A percentile compares a stretch with the other conserved stretches of the same genome.
These are phyloP conservation scores for Plasmodium berghei DNA, from an alignment of 169 alveolate species.

Conservation along the genomic window DNA sequence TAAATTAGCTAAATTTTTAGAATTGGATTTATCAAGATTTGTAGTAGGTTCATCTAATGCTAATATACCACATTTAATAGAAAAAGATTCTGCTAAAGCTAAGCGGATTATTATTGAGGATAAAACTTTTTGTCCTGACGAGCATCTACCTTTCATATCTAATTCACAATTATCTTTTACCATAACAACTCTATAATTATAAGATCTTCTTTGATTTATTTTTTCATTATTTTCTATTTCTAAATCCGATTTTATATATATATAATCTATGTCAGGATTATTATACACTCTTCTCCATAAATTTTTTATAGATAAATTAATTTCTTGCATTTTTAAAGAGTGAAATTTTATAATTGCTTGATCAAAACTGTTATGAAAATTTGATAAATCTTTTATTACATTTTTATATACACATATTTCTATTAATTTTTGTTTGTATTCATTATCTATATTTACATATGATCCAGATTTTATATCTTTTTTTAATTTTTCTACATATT, in stretches of 20 bases:
- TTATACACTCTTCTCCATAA: conserved; percentile 97
- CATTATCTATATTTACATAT: conserved; percentile 61
- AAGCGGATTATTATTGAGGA: conserved; percentile 97
- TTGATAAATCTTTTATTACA: conserved; percentile 48
- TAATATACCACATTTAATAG: conserved; percentile 97
- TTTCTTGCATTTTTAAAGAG: conserved; percentile 94
- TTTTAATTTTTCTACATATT: conserved; percentile 70
- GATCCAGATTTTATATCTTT: conserved; percentile 75
- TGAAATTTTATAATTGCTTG: conserved; percentile 81
- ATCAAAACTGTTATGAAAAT: conserved; percentile 78
- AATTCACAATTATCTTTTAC: conserved; percentile 88
- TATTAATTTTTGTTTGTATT: conserved; percentile 56
- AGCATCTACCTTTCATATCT: conserved; percentile 97
- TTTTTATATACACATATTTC: conserved; percentile 71
- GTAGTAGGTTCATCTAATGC: conserved; percentile 99
- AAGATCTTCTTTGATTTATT: conserved; percentile 78
- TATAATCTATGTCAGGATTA: conserved; percentile 95
- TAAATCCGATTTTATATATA: conserved; percentile 72
- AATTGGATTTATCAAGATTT: conserved; percentile 95
- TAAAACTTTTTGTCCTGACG: conserved; percentile 98
- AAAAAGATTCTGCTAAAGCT: conserved; percentile 99
- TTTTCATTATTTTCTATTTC: conserved; percentile 33
- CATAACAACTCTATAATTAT: conserved; percentile 90
- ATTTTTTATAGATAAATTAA: conserved; percentile 93
- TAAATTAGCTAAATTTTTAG: conserved; percentile 89